Conservation (phyloP, 805 yeast species). For the Candida mattraensis region DNA sequence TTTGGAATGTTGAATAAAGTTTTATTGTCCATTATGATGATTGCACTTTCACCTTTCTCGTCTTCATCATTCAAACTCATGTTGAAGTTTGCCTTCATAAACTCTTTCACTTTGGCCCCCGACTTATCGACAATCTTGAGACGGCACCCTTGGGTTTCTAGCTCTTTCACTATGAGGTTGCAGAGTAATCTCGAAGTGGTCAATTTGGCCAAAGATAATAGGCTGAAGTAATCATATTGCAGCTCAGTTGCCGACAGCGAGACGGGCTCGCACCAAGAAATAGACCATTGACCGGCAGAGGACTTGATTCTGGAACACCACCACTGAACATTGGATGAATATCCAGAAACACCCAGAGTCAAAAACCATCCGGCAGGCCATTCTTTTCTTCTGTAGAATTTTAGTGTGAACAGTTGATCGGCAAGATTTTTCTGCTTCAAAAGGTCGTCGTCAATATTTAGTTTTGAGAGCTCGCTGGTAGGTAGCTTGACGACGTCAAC, state of each 20-base stretch:
- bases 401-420: constrained; percentile 25
- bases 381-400: constrained; percentile 46
- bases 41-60: constrained; percentile 29
- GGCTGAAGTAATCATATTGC: constrained; percentile 32
- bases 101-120: constrained; percentile 20
- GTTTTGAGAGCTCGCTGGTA: constrained; percentile 44
- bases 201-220: constrained; percentile 39
- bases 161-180: constrained; percentile 53
- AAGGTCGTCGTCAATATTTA: constrained; percentile 36
- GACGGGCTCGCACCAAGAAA: constrained; percentile 48
- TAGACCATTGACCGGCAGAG: constrained; percentile 52
- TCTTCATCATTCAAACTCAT: constrained; percentile 20
- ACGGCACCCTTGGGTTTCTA: constrained; percentile 39
- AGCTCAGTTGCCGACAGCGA: constrained; percentile 15
- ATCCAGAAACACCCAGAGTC: constrained; percentile 38
- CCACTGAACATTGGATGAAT: constrained; percentile 42
- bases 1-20: constrained; percentile 37
- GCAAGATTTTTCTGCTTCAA: constrained; percentile 24
- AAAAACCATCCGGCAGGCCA: constrained; percentile 63
- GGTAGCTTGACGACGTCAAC: constrained; percentile 52
- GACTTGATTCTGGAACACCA: constrained; percentile 54
- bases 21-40: constrained; percentile 35
- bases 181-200: constrained; percentile 50
- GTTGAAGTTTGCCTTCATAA: constrained; percentile 31
- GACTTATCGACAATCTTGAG: constrained; percentile 33